Conservation (phyloP, 169 alveolate genomes). For the Plasmodium coatneyi region DNA sequence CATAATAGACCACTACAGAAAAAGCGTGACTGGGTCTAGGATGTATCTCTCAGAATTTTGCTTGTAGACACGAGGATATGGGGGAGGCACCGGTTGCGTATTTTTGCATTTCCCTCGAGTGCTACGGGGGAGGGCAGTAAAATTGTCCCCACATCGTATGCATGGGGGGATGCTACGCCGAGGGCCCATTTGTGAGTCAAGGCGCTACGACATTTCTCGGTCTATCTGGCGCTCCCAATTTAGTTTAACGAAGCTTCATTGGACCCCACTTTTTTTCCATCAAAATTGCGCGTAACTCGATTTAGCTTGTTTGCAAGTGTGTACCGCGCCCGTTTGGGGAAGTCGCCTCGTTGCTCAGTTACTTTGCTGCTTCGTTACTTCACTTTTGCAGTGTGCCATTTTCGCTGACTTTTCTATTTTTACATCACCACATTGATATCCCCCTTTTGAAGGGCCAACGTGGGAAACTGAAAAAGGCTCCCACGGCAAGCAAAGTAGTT, state of each 20-base stretch:
- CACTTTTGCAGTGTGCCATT: neutral
- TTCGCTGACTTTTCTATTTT: neutral
- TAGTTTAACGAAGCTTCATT: neutral
- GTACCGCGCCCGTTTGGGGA: neutral
- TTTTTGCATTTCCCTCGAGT: conserved; percentile 1
- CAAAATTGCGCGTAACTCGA: neutral
- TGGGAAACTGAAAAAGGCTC: neutral
- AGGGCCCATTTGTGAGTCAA: neutral
- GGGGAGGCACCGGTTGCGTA: neutral
- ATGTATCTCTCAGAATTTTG: conserved; percentile 11
- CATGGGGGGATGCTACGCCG: neutral
- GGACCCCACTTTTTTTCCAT: neutral
- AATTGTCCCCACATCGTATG: neutral
- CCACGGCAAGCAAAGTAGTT: neutral
- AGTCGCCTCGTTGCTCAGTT: neutral
- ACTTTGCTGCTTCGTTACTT: neutral
- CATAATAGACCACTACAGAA: conserved; percentile 42
- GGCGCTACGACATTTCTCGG: neutral
- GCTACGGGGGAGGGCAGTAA: neutral
- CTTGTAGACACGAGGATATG: neutral
- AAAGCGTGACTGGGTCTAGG: conserved; percentile 25
- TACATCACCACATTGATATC: neutral
- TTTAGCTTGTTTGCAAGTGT: neutral
- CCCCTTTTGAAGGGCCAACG: neutral
- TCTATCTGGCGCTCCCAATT: neutral